Evolutionary conservation across 805 yeast species (phyloP).

Genomic region (Blastobotrys chiropterorum): DNA sequence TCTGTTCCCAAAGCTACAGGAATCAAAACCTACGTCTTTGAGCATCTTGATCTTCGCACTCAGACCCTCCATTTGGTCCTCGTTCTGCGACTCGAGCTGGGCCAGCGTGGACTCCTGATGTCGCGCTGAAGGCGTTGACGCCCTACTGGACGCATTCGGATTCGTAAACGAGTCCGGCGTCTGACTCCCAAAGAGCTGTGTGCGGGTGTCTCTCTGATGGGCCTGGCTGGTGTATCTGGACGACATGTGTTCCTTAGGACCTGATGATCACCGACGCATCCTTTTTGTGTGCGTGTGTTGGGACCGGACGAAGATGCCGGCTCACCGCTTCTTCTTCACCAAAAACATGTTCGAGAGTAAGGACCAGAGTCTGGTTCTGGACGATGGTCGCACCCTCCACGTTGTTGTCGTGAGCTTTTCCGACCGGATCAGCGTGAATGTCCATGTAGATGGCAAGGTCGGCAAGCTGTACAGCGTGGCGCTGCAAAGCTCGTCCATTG

Average conservation of each 20-base stretch:
- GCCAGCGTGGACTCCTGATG: too few species aligned
- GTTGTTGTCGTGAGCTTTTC: constrained; percentile 25
- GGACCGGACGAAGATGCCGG: not conserved
- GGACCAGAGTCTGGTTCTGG: not conserved
- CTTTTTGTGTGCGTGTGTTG: too few species aligned
- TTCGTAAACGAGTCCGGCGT: constrained; percentile 23
- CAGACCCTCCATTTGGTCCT: constrained; percentile 51
- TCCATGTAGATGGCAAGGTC: constrained; percentile 26
- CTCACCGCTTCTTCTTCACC: not conserved
- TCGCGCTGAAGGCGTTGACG: too few species aligned
- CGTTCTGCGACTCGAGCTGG: constrained; percentile 61
- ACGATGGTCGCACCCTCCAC: constrained; percentile 21
- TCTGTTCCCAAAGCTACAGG: constrained; percentile 8
- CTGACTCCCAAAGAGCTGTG: constrained; percentile 30
- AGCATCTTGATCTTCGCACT: constrained; percentile 47
- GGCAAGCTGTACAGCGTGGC: constrained; percentile 24
- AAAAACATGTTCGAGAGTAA: not conserved
- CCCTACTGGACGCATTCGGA: constrained; percentile 9
- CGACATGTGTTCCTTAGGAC: not conserved
- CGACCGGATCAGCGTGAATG: constrained; percentile 29
- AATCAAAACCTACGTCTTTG: constrained; percentile 38
- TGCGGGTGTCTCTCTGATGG: constrained; percentile 32
- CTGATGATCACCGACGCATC: too few species aligned
- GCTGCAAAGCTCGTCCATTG: constrained; percentile 12
- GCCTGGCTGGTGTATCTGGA: constrained; percentile 19